Percentiles rank a stretch among this genome's conserved stretches.
phyloP scores from a whole-genome alignment of 1,284 basidiomycete genomes.

The Puccinia horiana region DNA sequence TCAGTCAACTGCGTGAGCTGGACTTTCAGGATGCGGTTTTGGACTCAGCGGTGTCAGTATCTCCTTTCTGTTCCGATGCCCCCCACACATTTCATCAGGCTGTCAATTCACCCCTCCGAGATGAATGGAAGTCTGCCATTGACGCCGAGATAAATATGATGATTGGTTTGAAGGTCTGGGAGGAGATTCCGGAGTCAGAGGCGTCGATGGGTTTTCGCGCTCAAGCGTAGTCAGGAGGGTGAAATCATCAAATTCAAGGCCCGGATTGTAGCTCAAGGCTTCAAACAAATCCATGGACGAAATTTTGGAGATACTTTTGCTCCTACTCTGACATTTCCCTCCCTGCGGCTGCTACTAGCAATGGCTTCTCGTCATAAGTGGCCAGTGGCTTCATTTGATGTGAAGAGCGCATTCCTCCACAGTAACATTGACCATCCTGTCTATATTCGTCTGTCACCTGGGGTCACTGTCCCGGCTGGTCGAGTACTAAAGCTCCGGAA shows the following conservation, averaged over 20 bases:
- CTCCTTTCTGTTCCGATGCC: neutral
- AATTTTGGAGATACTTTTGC: neutral
- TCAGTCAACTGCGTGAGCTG: neutral
- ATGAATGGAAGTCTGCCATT: neutral
- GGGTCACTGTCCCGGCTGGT: neutral
- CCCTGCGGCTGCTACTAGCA: neutral
- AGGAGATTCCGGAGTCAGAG: neutral
- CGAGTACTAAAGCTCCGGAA: neutral
- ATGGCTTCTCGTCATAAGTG: neutral
- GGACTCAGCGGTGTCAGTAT: neutral
- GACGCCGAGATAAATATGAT: neutral
- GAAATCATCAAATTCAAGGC: neutral
- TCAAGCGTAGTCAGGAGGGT: constrained; percentile 3
- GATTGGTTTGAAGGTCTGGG: neutral
- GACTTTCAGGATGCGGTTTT: neutral
- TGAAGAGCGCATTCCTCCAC: neutral
- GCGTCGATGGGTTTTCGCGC: neutral
- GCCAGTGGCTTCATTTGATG: constrained; percentile 14
- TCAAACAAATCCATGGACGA: neutral
- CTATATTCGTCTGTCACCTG: neutral
- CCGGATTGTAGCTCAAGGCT: neutral
- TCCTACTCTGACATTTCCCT: neutral
- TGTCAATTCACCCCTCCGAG: neutral
- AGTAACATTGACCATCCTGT: constrained; percentile 5
- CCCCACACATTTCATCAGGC: neutral